Evolutionary conservation across 2,329 filamentous ascomycete genomes (phyloP), one percentile per base, ranked within the genome.

Genomic region (Arthrobotrys pseudoclavata): DNA sequence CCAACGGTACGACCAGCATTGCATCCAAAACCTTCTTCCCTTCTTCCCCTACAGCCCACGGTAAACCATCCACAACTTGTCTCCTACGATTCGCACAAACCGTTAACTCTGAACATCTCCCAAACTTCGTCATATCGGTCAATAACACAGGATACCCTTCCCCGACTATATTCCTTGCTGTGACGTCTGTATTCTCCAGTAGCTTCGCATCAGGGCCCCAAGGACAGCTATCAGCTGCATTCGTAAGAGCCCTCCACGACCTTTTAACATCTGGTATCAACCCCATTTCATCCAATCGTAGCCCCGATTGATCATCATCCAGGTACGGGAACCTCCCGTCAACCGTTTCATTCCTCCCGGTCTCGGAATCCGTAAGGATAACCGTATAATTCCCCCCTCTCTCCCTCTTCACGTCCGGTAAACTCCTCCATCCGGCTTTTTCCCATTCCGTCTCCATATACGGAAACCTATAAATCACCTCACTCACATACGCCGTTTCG

Each of bases 1-100:
- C 75, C 18, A 74, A 24, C 24, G 75, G 69, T 9, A 79, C 63
- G 12, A 79, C 47, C 57, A 79, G 55, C 55, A 79, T 48, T 26
- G 47, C 63, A 24, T 72, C 69, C 40, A 79, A 31, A 13, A 69
- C 29, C 12, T 45, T 64, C 42, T 45, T 42, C 24, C 53, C 74
- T 10, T 60, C 74, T n/a, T 72, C 48, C 26, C 67, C 70, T n/a
- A 64, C 45, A 13, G 63, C 64, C 34, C 63, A 76, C 24, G 60
- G 53, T 29, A 69, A 24, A 5, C 71, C 71, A 20, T 69, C 22
- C 6, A 76, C 47, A 26, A 22, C 45, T 13, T 64, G 61, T 29
- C 57, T 78, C 26, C 75, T 37, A 3, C 75, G 61, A 37, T 79
- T 79, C 26, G 69, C 62, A 20, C 75, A 79, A 18, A 74, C 75